Evolutionary conservation across 1,139 yeast species (phyloP).

Genomic region (Kodamaea suecica): DNA sequence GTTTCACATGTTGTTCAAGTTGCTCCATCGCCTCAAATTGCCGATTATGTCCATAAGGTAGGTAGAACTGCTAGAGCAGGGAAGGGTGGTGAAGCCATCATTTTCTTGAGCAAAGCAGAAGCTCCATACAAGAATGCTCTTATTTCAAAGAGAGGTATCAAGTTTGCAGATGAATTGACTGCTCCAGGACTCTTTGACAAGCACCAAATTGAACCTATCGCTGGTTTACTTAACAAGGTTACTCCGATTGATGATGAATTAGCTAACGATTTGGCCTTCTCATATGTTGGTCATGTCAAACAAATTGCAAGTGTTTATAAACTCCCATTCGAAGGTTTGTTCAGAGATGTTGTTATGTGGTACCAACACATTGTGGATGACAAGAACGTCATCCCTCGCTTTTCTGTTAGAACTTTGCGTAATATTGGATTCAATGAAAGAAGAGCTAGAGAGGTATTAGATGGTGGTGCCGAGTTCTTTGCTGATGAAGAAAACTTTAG

Average conservation of each 20-base stretch:
- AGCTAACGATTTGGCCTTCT: constrained; percentile 12
- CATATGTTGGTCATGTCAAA: constrained; percentile 10
- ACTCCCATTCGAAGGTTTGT: constrained; percentile 10
- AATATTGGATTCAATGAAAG: constrained; percentile 8
- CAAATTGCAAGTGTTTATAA: constrained; percentile 8
- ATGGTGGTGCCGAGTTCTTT: constrained; percentile 10
- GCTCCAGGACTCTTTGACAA: constrained; percentile 8
- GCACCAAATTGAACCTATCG: constrained; percentile 9
- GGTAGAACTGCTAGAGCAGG: constrained; percentile 99
- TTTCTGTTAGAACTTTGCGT: constrained; percentile 6
- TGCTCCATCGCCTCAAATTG: constrained; percentile 73
- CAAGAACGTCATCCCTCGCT: constrained; percentile 5
- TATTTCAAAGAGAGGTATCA: constrained; percentile 45
- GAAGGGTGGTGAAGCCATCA: constrained; percentile 61
- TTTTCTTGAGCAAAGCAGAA: constrained; percentile 51
- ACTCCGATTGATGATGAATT: constrained; percentile 13
- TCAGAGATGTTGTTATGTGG: constrained; percentile 10
- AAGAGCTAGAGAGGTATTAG: constrained; percentile 6
- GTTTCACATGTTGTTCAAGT: constrained; percentile 98
- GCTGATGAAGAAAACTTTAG: constrained; percentile 9
- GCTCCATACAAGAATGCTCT: constrained; percentile 44
- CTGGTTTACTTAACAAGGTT: constrained; percentile 12
- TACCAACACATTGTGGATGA: constrained; percentile 9
- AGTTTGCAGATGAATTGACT: constrained; percentile 38
- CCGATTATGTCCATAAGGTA: constrained; percentile 91